Evolutionary conservation across 164 flowering plant species (phyloP).

Genomic region (Aristolochia californica): DNA sequence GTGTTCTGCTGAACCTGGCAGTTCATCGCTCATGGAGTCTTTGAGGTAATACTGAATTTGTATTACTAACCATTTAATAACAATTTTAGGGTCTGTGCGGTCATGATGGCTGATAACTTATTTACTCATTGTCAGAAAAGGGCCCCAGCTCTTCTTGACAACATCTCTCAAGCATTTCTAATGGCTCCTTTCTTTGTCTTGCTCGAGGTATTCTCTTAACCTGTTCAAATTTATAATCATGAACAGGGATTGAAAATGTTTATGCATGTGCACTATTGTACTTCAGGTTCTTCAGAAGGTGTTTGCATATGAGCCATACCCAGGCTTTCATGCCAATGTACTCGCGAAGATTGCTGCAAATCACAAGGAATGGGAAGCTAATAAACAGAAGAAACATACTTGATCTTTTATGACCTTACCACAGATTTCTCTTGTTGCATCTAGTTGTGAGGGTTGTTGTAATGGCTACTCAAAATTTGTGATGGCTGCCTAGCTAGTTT

Average conservation of each 20-base stretch:
- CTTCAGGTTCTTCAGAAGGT: constrained; percentile 48
- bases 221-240: background rate
- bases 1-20: constrained; percentile 55
- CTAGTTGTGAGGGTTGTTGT: background rate
- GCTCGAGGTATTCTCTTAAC: constrained; percentile 33
- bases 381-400: constrained; percentile 39
- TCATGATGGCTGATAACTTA: background rate
- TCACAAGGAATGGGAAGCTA: constrained; percentile 51
- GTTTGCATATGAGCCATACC: constrained; percentile 81
- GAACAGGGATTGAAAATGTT: background rate
- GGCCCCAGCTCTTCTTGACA: constrained; percentile 58
- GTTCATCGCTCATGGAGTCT: constrained; percentile 56
- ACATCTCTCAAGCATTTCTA: constrained; percentile 50
- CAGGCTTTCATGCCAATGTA: constrained; percentile 59
- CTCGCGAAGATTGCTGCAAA: constrained; percentile 39
- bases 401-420: background rate
- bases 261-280: constrained; percentile 4
- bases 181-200: constrained; percentile 67
- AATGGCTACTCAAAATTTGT: too few relatives aligned
- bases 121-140: constrained; percentile 34
- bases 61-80: too few relatives aligned
- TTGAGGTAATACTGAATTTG: constrained; percentile 31
- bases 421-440: background rate
- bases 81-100: background rate
- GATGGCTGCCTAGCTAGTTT: too few relatives aligned